phyloP scores from a whole-genome alignment of 371 early-diverging fungal genomes.

The Enterospora canceri region DNA sequence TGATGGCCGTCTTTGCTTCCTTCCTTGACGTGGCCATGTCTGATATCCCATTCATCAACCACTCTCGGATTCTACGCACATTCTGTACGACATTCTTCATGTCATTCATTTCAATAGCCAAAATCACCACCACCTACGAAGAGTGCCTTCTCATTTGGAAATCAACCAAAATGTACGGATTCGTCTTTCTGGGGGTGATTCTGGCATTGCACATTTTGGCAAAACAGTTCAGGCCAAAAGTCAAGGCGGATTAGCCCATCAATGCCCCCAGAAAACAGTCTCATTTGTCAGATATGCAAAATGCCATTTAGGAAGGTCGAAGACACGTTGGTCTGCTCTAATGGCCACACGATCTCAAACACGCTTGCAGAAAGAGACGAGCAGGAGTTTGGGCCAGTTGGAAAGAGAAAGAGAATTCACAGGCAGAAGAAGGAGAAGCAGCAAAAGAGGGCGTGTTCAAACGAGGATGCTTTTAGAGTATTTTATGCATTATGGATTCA shows the following conservation, averaged over 20 bases:
- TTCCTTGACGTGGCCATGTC: neutral
- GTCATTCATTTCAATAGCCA: neutral
- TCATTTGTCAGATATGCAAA: neutral
- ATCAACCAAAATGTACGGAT: neutral
- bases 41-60: neutral
- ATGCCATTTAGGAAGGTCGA: neutral
- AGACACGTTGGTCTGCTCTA: constrained; percentile 5
- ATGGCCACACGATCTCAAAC: constrained; percentile 21
- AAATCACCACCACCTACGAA: neutral
- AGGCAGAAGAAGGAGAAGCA: constrained; percentile 1
- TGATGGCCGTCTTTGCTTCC: neutral
- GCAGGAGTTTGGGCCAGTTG: neutral
- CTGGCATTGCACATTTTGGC: too few species aligned
- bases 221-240: too few species aligned
- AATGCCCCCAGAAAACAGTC: neutral
- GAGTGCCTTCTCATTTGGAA: neutral
- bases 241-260: neutral
- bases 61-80: neutral
- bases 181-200: too few species aligned
- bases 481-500: neutral
- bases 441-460: neutral
- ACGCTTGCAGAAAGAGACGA: constrained; percentile 10
- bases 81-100: neutral
- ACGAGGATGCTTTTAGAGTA: neutral
- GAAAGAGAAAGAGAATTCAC: neutral